These are phyloP conservation scores for Trichoderma reesei DNA, from an alignment of 495 filamentous ascomycete genomes.

Conservation along the genomic window DNA sequence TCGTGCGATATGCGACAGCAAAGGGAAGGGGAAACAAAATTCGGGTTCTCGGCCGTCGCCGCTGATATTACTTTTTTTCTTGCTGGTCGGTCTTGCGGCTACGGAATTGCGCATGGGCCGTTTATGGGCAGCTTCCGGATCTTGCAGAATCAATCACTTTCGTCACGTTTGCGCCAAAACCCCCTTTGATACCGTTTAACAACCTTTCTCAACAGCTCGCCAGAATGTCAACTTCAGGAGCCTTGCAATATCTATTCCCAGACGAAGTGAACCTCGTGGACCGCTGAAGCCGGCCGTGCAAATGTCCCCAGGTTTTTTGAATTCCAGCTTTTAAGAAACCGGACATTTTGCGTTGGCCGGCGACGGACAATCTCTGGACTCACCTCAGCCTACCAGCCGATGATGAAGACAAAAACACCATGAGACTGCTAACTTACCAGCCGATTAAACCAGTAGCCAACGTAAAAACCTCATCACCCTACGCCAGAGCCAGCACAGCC, in stretches of 20 bases:
- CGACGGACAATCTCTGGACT: not conserved
- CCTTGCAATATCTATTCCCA: not conserved
- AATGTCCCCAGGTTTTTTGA: too few relatives aligned
- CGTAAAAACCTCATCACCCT: not conserved
- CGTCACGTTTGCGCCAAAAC: conserved; percentile 5
- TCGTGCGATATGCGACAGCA: conserved; percentile 7
- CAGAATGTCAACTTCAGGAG: not conserved
- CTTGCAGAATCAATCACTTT: conserved; percentile 9
- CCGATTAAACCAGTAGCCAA: conserved; percentile 4
- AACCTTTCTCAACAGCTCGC: not conserved
- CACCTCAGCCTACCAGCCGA: not conserved
- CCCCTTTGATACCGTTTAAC: not conserved
- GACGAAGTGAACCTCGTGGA: conserved; percentile 2
- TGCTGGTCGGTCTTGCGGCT: conserved; percentile 10
- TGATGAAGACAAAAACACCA: not conserved
- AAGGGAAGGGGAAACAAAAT: conserved; percentile 9
- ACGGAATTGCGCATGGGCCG: conserved; percentile 6
- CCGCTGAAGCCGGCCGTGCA: not conserved
- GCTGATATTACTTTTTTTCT: conserved; percentile 5
- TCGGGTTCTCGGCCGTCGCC: conserved; percentile 9
- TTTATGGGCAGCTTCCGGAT: conserved; percentile 10
- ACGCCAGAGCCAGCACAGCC: not conserved
- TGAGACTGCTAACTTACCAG: not conserved
- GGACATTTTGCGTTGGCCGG: too few relatives aligned
- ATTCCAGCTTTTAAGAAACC: too few relatives aligned